phyloP scores from a whole-genome alignment of 768 basidiomycete genomes.

The Tulasnella sp. region DNA sequence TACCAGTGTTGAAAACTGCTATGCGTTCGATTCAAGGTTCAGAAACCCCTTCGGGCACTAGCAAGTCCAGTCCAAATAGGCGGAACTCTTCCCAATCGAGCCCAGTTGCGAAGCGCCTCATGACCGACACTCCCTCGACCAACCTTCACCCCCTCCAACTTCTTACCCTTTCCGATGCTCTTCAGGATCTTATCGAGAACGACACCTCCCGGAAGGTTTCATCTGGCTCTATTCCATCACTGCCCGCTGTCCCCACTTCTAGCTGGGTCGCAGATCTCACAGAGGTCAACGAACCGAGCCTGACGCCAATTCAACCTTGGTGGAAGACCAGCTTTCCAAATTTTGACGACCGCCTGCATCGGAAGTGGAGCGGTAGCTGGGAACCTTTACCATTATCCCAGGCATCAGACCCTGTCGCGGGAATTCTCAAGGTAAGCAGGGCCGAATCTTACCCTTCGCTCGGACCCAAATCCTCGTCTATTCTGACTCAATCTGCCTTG shows the following conservation, averaged over 20 bases:
- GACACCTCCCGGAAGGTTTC: background rate
- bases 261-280: background rate
- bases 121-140: background rate
- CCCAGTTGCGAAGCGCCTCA: background rate
- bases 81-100: background rate
- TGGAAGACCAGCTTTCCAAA: background rate
- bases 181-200: background rate
- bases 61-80: background rate
- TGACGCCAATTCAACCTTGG: background rate
- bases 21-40: background rate
- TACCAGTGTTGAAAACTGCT: background rate
- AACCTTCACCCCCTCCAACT: background rate
- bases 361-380: background rate
- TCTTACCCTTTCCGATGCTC: background rate
- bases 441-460: background rate
- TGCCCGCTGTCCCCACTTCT: background rate
- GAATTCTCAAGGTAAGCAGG: background rate
- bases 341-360: background rate
- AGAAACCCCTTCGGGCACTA: background rate
- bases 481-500: background rate
- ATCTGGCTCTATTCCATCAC: background rate
- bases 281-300: background rate
- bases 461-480: background rate
- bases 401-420: background rate
- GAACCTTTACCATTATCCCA: background rate